A percentile compares a stretch with the other conserved stretches of the same genome.
These are phyloP conservation scores for Malbranchea cinnamomea DNA, from an alignment of 2,329 filamentous ascomycete species.

Conservation along the genomic window DNA sequence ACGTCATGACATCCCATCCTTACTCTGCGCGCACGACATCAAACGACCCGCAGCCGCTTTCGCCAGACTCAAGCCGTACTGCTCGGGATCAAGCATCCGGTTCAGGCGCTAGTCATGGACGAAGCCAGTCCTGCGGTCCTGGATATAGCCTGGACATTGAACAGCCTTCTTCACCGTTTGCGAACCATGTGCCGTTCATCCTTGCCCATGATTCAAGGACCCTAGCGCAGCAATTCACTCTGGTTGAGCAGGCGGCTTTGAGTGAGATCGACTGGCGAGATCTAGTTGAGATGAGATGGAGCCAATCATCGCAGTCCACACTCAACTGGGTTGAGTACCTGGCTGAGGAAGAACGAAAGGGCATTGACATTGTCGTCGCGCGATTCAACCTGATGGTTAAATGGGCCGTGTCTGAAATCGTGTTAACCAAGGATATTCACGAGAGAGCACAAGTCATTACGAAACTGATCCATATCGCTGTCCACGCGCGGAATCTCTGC, in stretches of 20 bases:
- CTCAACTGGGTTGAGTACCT: slow-evolving; percentile 50
- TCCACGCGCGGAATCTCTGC: slow-evolving; percentile 41
- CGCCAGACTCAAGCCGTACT: neutral
- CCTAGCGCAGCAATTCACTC: slow-evolving; percentile 48
- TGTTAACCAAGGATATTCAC: slow-evolving; percentile 41
- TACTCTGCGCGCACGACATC: slow-evolving; percentile 12
- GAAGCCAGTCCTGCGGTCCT: too few relatives aligned
- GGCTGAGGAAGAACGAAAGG: slow-evolving; percentile 36
- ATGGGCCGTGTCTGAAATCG: slow-evolving; percentile 48
- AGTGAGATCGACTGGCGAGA: slow-evolving; percentile 54
- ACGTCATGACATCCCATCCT: slow-evolving; percentile 19
- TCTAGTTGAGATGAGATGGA: slow-evolving; percentile 49
- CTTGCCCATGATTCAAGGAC: slow-evolving; percentile 46
- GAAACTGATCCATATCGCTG: slow-evolving; percentile 50
- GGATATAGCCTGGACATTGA: too few relatives aligned
- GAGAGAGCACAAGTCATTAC: slow-evolving; percentile 46
- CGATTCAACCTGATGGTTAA: slow-evolving; percentile 54
- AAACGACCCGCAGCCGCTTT: neutral
- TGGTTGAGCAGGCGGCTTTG: slow-evolving; percentile 50
- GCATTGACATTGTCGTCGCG: slow-evolving; percentile 50
- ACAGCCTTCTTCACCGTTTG: slow-evolving; percentile 11
- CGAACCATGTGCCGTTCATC: slow-evolving; percentile 43
- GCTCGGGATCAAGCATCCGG: neutral
- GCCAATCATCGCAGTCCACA: slow-evolving; percentile 36
- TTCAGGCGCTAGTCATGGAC: too few relatives aligned